A percentile compares a stretch with the other conserved stretches of the same genome.
These are phyloP conservation scores for Aquanectria penicillioides DNA, from an alignment of 2,329 filamentous ascomycete species.

Conservation along the genomic window DNA sequence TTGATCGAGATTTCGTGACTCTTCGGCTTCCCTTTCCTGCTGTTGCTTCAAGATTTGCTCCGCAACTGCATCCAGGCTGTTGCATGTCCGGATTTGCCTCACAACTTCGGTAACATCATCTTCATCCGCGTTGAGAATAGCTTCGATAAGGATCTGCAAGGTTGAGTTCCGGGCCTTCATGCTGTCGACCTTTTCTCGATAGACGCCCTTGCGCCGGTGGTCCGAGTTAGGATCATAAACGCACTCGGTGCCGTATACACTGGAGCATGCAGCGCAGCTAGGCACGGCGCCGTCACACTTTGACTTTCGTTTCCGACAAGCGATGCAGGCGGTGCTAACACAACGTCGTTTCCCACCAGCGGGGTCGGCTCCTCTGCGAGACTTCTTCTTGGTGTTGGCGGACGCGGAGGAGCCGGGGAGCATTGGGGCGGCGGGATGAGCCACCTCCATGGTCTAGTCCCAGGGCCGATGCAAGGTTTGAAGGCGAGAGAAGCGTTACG, in stretches of 20 bases:
- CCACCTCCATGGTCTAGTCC: slow-evolving; percentile 33
- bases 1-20: slow-evolving; percentile 54
- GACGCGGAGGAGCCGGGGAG: slow-evolving; percentile 26
- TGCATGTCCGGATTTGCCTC: slow-evolving; percentile 87
- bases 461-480: slow-evolving; percentile 8
- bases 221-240: slow-evolving; percentile 97
- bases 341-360: slow-evolving; percentile 75
- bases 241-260: slow-evolving; percentile 90
- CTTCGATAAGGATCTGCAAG: slow-evolving; percentile 90
- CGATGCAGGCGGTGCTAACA: slow-evolving; percentile 86
- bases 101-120: slow-evolving; percentile 85
- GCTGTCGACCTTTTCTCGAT: slow-evolving; percentile 91
- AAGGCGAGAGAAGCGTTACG: not conserved
- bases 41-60: slow-evolving; percentile 62
- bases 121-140: slow-evolving; percentile 90
- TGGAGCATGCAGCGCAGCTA: slow-evolving; percentile 94
- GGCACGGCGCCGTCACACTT: slow-evolving; percentile 94
- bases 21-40: slow-evolving; percentile 47
- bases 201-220: slow-evolving; percentile 94
- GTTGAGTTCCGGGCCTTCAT: slow-evolving; percentile 89
- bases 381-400: slow-evolving; percentile 56
- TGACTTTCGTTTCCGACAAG: slow-evolving; percentile 81
- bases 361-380: slow-evolving; percentile 59
- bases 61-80: slow-evolving; percentile 69
- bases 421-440: slow-evolving; percentile 14